Evolutionary conservation across 805 yeast species (phyloP), one percentile per base, ranked within the genome.

Genomic region (Pichia membranifaciens): DNA sequence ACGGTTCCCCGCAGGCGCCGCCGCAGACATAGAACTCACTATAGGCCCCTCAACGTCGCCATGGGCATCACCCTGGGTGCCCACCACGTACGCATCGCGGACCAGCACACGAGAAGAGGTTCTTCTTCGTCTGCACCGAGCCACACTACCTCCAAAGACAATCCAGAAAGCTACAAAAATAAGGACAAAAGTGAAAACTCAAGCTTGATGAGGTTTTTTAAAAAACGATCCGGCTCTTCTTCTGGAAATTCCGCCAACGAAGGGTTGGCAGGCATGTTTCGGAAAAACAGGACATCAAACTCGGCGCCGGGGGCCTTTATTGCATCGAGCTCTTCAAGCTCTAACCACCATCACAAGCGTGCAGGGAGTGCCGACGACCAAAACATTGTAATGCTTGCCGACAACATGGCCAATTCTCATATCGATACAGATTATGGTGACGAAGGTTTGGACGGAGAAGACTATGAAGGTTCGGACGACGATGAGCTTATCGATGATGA

Each of bases 1-100:
- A 82, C 91, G 0, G 88, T 87, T 15, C 96, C 96, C 5, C 69
- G 91, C 52, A 73, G 93, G 51, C 72, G 90, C 54, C 70, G 87
- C 41, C 52, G 63, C 13, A 69, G 51, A 25, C 25, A 75, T 37
- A 61, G 68, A n/a, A 20, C 25, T 22, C 25, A 39, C 17, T 25
- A 31, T 16, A 16, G 9, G 12, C n/a, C 43, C 12, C 7, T 25
- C 5, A 33, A 44, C 29, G 40, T 44, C 35, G 41, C 43, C 12
- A 18, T 38, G 21, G 48, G 48, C 3, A 13, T 43, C 13, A 20
- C n/a, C 20, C 20, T 37, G 13, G 29, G 40, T 9, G 28, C 25
- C 2, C 23, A 20, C 23, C 21, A 37, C 4, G 23, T 37, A 4
- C 29, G 4, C 23, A 25, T 20, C 10, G 2, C 23, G 4, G 40